phyloP scores from a whole-genome alignment of 2,329 filamentous ascomycete genomes.

The Neocatenulostroma microsporum region DNA sequence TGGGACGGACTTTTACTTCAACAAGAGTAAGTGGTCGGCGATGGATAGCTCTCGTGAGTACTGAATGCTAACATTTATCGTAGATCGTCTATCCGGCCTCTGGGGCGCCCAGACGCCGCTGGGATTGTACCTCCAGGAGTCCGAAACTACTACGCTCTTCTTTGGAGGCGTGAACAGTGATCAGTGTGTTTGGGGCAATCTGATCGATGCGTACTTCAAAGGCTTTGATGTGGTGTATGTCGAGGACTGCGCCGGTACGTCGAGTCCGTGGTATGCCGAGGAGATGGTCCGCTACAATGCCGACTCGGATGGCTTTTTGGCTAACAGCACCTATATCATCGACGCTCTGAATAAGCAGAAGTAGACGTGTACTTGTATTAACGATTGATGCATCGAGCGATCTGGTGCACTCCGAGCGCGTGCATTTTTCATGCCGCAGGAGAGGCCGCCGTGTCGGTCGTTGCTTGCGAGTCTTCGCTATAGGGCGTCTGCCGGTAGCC shows the following conservation, averaged over 20 bases:
- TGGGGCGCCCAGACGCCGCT: constrained; percentile 28
- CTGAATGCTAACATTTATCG: constrained; percentile 4
- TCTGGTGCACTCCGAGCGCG: too few species aligned
- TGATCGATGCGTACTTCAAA: constrained; percentile 29
- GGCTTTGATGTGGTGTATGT: constrained; percentile 27
- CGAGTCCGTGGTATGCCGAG: constrained; percentile 25
- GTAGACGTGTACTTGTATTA: too few species aligned
- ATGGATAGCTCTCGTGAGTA: neutral
- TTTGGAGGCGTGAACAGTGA: constrained; percentile 28
- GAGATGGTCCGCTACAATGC: constrained; percentile 27
- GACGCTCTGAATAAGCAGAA: constrained; percentile 12
- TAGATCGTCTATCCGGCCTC: constrained; percentile 23
- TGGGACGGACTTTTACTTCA: constrained; percentile 25
- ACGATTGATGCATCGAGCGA: too few species aligned
- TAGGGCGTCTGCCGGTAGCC: too few species aligned
- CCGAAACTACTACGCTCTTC: constrained; percentile 28
- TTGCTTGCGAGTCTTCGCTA: too few species aligned
- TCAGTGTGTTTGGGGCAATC: constrained; percentile 28
- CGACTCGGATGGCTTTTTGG: constrained; percentile 16
- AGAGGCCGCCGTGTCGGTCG: too few species aligned
- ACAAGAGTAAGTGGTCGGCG: constrained; percentile 21
- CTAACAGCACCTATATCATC: constrained; percentile 14
- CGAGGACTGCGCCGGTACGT: constrained; percentile 24
- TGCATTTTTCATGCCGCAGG: too few species aligned
- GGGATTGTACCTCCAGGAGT: constrained; percentile 26